Base-by-base conservation (phyloP, 768 basidiomycete species). In the Pisolithus microcarpus region DNA sequence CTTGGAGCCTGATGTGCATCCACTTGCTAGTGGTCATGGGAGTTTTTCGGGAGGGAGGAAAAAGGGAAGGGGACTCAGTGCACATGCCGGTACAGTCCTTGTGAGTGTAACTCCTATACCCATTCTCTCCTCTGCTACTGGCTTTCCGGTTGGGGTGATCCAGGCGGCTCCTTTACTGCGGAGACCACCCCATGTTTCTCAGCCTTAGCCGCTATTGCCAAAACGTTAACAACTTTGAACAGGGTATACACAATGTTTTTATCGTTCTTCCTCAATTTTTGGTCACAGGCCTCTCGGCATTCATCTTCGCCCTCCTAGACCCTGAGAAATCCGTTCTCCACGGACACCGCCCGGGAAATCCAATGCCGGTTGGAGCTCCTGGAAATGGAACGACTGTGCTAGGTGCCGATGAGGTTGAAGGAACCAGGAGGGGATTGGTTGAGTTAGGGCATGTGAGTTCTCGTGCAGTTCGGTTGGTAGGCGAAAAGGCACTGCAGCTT, bases 201-300 rank as follows among this genome's bases (percentile, higher is more conserved):
- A 11, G 9, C 11, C 30, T 10, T 31, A 31, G 30, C 3, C 34
- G 30, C 56, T 52, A 83, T 75, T 16, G 26, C 43, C 36, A 10
- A 37, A 13, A 7, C 21, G 21, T 54, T 34, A 40, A 48, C 34
- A 8, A 45, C 7, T 51, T 37, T 49, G 36, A 34, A 38, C 53
- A 92, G 90, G 93, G 95, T 38, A 95, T 97, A 48, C 93, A 97
- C 68, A 97, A 96, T 61, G 79, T 96, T 52, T 95, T 88, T 67
- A 74, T 98, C 54, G 95, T 97, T 52, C 71, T 96, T 7, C 95
- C 95, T 0, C 95, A 98, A 61, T 94, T 97, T 68, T 75, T 98
- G 38, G 86, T 94, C 30, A 94, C 90, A 0, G 91, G 84, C 21
- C 66, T 97, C 5, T 83, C 91, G 0, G 81, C 92, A 9, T 71